Evolutionary conservation across 2,329 filamentous ascomycete species (phyloP).

Genomic region (Trichoderma sp.): DNA sequence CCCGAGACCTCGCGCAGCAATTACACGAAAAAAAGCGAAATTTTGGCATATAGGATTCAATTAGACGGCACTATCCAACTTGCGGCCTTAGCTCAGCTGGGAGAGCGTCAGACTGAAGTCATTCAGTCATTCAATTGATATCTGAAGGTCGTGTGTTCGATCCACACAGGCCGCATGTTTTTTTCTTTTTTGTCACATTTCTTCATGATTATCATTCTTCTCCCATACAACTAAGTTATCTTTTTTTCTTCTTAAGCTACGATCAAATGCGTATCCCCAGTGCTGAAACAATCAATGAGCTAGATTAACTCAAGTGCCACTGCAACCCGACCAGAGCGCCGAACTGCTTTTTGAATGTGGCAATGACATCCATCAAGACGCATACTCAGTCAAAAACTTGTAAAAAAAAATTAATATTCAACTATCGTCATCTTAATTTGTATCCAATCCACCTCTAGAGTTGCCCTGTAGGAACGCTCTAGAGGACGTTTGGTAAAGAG

Average conservation of each 20-base stretch:
- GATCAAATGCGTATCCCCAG: no score
- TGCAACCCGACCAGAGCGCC: no score
- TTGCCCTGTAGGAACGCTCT: background rate
- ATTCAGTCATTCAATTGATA: constrained; percentile 10
- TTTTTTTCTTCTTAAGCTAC: background rate
- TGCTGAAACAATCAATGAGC: no score
- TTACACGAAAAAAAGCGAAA: no score
- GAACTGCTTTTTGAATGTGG: background rate
- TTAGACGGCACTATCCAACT: background rate
- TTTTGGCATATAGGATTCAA: no score
- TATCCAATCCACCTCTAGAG: background rate
- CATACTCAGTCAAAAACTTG: background rate
- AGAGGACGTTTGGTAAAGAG: background rate
- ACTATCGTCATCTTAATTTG: constrained; percentile 16
- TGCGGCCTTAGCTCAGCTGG: constrained; percentile 29
- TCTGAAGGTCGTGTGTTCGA: constrained; percentile 29
- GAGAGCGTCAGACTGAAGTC: constrained; percentile 29
- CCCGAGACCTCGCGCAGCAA: background rate
- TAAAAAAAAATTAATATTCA: constrained; percentile 11
- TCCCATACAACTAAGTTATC: background rate
- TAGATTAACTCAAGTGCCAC: no score
- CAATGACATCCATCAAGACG: background rate
- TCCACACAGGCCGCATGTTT: constrained; percentile 27
- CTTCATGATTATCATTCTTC: background rate
- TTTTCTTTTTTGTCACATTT: background rate